Evolutionary conservation across 2,329 filamentous ascomycete species (phyloP).

Genomic region (Colletotrichum sp.): DNA sequence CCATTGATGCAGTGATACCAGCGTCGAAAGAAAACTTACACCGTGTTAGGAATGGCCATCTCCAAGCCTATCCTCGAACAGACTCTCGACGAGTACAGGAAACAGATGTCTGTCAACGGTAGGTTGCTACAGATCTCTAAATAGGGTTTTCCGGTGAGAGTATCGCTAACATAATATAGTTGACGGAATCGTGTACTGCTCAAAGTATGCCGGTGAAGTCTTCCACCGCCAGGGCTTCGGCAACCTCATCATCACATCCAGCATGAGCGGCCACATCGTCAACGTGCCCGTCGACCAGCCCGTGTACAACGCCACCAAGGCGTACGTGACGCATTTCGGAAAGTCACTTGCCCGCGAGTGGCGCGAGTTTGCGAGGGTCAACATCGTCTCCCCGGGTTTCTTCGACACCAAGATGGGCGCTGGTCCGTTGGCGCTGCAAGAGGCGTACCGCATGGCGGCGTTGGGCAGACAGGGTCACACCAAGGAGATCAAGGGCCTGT

Average conservation of each 20-base stretch:
- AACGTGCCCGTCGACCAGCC: slow-evolving; percentile 52
- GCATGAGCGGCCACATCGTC: slow-evolving; percentile 55
- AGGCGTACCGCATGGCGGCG: slow-evolving; percentile 54
- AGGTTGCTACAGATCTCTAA: slow-evolving; percentile 10
- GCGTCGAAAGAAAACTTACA: accelerated
- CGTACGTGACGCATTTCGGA: slow-evolving; percentile 60
- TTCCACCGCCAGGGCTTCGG: slow-evolving; percentile 49
- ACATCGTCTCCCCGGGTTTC: slow-evolving; percentile 59
- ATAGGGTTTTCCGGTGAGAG: accelerated
- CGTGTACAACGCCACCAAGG: slow-evolving; percentile 60
- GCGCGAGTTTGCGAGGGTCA: slow-evolving; percentile 62
- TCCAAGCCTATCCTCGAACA: slow-evolving; percentile 61
- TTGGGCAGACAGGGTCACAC: slow-evolving; percentile 65
- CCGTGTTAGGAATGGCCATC: slow-evolving; percentile 46
- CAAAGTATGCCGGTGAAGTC: slow-evolving; percentile 47
- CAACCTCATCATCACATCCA: slow-evolving; percentile 57
- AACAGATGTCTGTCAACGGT: slow-evolving; percentile 61
- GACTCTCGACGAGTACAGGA: slow-evolving; percentile 54
- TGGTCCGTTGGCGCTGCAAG: slow-evolving; percentile 44
- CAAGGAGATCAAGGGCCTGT: slow-evolving; percentile 68
- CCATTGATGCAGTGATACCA: accelerated
- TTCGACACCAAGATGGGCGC: slow-evolving; percentile 63
- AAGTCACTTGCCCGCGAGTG: slow-evolving; percentile 62
- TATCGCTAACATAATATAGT: slow-evolving; percentile 28
- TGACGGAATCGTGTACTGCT: slow-evolving; percentile 51